Percentiles rank a stretch among this genome's conserved stretches.
phyloP scores from a whole-genome alignment of 2,329 filamentous ascomycete genomes.

The Monosporascus sp. region DNA sequence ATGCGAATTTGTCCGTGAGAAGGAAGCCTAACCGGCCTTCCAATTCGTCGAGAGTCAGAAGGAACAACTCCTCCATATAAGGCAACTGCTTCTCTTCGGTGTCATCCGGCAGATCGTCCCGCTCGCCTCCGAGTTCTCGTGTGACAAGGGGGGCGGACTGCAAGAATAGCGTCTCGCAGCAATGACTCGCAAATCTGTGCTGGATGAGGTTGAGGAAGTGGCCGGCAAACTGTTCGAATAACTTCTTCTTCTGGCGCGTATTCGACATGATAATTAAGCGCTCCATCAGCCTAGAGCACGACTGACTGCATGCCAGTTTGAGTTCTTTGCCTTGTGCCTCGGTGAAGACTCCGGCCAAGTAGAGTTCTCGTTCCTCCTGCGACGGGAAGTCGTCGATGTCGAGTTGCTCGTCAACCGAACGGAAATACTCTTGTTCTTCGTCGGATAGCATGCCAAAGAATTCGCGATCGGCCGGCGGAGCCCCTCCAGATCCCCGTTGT shows the following conservation, averaged over 20 bases:
- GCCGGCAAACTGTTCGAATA: slow-evolving; percentile 80
- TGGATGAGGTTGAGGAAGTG: slow-evolving; percentile 88
- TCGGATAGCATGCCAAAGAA: slow-evolving; percentile 94
- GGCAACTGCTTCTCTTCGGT: slow-evolving; percentile 44
- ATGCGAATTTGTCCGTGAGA: slow-evolving; percentile 83
- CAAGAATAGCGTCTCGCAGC: slow-evolving; percentile 88
- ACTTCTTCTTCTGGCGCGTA: slow-evolving; percentile 71
- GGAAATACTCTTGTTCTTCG: slow-evolving; percentile 94
- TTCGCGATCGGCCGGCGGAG: slow-evolving; percentile 48
- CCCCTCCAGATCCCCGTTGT: slow-evolving; percentile 7
- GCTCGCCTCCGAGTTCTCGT: slow-evolving; percentile 57
- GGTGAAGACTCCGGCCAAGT: slow-evolving; percentile 75
- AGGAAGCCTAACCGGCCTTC: slow-evolving; percentile 77
- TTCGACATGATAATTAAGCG: slow-evolving; percentile 78
- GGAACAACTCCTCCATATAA: slow-evolving; percentile 79
- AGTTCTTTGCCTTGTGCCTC: slow-evolving; percentile 90
- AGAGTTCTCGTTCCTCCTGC: slow-evolving; percentile 64
- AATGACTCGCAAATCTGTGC: slow-evolving; percentile 95
- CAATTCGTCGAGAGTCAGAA: slow-evolving; percentile 80
- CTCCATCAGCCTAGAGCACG: slow-evolving; percentile 90
- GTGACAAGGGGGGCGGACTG: slow-evolving; percentile 75
- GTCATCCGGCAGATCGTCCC: slow-evolving; percentile 36
- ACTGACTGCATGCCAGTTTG: slow-evolving; percentile 93
- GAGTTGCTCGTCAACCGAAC: slow-evolving; percentile 80
- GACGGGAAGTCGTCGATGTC: slow-evolving; percentile 83